These are phyloP conservation scores for Aspergillus kassunensis DNA, from an alignment of 495 filamentous ascomycete species.

Conservation along the genomic window DNA sequence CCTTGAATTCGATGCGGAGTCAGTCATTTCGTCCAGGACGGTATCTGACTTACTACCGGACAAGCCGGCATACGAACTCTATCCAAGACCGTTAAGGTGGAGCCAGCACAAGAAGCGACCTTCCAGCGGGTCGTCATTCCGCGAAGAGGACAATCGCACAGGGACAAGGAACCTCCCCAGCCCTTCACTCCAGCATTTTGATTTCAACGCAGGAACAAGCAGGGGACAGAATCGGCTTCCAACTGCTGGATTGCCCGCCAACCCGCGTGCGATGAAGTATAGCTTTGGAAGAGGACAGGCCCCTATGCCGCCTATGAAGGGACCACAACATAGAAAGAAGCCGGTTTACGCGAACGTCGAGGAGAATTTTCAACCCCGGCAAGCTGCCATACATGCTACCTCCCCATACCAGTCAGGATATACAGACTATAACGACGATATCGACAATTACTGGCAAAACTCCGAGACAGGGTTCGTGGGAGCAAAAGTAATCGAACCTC, in stretches of 20 bases:
- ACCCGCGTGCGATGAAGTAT: slow-evolving; percentile 36
- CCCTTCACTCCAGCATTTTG: slow-evolving; percentile 5
- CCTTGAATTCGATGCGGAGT: slow-evolving; percentile 27
- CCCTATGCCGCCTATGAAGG: slow-evolving; percentile 8
- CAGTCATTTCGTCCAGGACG: slow-evolving; percentile 31
- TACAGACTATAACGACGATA: slow-evolving; percentile 7
- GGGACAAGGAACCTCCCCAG: slow-evolving; percentile 14
- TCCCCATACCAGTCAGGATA: neutral
- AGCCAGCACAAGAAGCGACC: slow-evolving; percentile 29
- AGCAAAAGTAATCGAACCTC: slow-evolving; percentile 7
- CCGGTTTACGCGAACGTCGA: slow-evolving; percentile 10
- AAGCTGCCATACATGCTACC: neutral
- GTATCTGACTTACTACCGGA: slow-evolving; percentile 31
- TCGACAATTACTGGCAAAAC: slow-evolving; percentile 17
- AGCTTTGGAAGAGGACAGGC: slow-evolving; percentile 20
- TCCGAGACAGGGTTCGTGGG: slow-evolving; percentile 9
- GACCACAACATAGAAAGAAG: slow-evolving; percentile 6
- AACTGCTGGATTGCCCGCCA: slow-evolving; percentile 33
- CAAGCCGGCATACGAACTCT: slow-evolving; percentile 23
- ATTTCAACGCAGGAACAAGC: slow-evolving; percentile 5
- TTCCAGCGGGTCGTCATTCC: slow-evolving; percentile 32
- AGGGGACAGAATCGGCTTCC: slow-evolving; percentile 10
- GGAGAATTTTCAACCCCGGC: slow-evolving; percentile 6
- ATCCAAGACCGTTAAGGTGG: slow-evolving; percentile 37
- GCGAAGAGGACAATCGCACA: slow-evolving; percentile 39